These are phyloP conservation scores for Terana coerulea DNA, from an alignment of 768 basidiomycete genomes.

Conservation along the genomic window DNA sequence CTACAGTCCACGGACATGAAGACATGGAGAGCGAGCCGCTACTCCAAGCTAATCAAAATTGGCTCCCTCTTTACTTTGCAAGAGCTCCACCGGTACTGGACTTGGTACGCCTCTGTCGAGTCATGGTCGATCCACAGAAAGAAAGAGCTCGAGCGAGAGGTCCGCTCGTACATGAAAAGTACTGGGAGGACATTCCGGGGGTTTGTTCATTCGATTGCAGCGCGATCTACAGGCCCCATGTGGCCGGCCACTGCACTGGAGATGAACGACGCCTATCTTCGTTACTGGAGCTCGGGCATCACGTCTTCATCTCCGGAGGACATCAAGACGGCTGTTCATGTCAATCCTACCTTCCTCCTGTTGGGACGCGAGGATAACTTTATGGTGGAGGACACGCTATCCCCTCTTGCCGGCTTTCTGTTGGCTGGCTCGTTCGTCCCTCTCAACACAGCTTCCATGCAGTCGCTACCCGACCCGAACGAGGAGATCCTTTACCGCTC, in stretches of 20 bases:
- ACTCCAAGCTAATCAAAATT: constrained; percentile 29
- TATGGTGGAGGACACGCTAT: constrained; percentile 39
- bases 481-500: neutral
- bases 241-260: neutral
- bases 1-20: constrained; percentile 29
- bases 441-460: neutral
- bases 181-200: neutral
- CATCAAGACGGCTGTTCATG: neutral
- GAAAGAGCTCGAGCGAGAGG: neutral
- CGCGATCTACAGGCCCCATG: neutral
- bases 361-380: constrained; percentile 34
- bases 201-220: neutral
- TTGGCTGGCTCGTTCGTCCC: constrained; percentile 24
- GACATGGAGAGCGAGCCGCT: constrained; percentile 18
- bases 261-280: neutral
- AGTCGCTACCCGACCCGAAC: neutral
- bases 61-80: constrained; percentile 35
- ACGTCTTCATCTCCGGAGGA: neutral
- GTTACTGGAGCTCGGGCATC: neutral
- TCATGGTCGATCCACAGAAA: too few relatives aligned
- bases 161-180: neutral
- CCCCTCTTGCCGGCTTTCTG: constrained; percentile 41
- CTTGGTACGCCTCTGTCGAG: too few relatives aligned
- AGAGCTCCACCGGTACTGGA: constrained; percentile 40
- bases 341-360: constrained; percentile 46